These are phyloP conservation scores for Phytophthora agathidicida DNA, from an alignment of 352 stramenopile genomes.

Conservation along the genomic window DNA sequence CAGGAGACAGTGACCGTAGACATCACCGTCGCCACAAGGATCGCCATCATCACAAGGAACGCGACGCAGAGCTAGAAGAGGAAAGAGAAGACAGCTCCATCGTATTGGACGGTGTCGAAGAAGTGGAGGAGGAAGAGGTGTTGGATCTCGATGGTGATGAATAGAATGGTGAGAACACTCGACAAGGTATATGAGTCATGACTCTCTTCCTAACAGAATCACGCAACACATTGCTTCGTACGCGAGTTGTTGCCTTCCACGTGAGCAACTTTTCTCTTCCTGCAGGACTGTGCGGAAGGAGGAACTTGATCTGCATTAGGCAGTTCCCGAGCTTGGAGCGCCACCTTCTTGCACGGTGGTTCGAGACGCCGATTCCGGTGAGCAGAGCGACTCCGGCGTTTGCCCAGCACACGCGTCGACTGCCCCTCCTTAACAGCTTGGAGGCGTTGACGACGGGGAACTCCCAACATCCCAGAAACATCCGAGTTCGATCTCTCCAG, in stretches of 20 bases:
- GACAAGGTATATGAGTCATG: constrained; percentile 8
- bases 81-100: constrained; percentile 36
- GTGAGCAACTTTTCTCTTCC: constrained; percentile 45
- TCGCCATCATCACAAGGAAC: constrained; percentile 21
- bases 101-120: constrained; percentile 46
- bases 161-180: constrained; percentile 6
- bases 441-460: constrained; percentile 21
- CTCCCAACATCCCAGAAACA: neutral
- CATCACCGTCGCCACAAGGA: constrained; percentile 14
- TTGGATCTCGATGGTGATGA: constrained; percentile 60
- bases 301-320: constrained; percentile 24
- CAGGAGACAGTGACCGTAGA: constrained; percentile 6
- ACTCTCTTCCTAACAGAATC: constrained; percentile 10
- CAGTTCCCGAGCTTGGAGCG: constrained; percentile 10
- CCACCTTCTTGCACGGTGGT: constrained; percentile 24
- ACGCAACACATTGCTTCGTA: constrained; percentile 42
- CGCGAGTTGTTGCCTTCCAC: constrained; percentile 52
- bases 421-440: constrained; percentile 9
- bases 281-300: constrained; percentile 1
- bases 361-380: constrained; percentile 10
- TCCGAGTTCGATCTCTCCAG: constrained; percentile 28
- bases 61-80: constrained; percentile 27
- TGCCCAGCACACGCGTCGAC: constrained; percentile 20
- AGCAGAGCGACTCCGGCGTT: constrained; percentile 18
- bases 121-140: constrained; percentile 59